A percentile compares a stretch with the other conserved stretches of the same genome.
These are phyloP conservation scores for Plasmodium chabaudi DNA, from an alignment of 169 alveolate genomes.

Conservation along the genomic window DNA sequence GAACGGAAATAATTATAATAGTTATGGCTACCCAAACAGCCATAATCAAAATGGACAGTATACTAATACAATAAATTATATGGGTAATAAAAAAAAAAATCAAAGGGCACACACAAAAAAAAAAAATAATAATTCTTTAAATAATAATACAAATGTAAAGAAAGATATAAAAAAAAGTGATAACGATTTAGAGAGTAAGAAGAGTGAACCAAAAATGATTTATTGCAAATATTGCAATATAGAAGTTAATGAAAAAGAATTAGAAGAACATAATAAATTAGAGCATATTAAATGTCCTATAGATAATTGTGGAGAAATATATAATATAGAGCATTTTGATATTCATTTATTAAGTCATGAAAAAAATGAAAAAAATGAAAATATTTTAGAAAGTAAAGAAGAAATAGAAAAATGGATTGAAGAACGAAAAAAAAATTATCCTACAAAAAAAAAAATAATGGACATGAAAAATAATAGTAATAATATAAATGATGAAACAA, in stretches of 20 bases:
- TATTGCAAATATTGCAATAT: slow-evolving; percentile 42
- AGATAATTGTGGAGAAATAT: slow-evolving; percentile 55
- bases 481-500: slow-evolving; percentile 18
- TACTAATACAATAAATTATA: too few relatives aligned
- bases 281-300: slow-evolving; percentile 61
- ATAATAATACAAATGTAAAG: not conserved
- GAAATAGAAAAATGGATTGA: slow-evolving; percentile 71
- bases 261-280: slow-evolving; percentile 43
- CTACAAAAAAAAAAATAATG: slow-evolving; percentile 37
- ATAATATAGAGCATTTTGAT: slow-evolving; percentile 37
- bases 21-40: too few relatives aligned
- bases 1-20: too few relatives aligned
- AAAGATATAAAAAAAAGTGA: not conserved
- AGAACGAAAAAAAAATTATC: slow-evolving; percentile 72
- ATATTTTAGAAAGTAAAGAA: slow-evolving; percentile 36
- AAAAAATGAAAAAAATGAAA: slow-evolving; percentile 66
- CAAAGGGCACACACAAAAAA: not conserved
- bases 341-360: slow-evolving; percentile 69
- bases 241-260: slow-evolving; percentile 10
- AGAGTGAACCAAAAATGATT: not conserved
- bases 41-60: too few relatives aligned
- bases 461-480: slow-evolving; percentile 7
- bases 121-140: not conserved
- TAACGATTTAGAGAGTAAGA: not conserved
- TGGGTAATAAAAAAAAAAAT: not conserved